Evolutionary conservation across 208 protist species (phyloP).

Genomic region (Leishmania gerbilli): DNA sequence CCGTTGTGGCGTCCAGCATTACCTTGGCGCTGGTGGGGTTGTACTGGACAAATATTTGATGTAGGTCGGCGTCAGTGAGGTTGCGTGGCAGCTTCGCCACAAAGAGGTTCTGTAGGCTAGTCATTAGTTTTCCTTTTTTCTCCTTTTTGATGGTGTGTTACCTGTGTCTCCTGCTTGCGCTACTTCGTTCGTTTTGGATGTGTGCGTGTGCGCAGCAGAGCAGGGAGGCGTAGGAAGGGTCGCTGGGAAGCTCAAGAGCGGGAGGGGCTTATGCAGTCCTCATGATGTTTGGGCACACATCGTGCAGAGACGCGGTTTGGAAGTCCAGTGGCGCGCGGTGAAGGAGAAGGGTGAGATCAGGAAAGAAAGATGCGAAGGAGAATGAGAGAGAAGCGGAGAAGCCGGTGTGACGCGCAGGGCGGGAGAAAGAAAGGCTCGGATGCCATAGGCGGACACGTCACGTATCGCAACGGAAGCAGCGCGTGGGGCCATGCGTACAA

Average conservation of each 20-base stretch:
- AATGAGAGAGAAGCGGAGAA: neutral
- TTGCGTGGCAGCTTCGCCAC: constrained; percentile 95
- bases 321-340: too few species aligned
- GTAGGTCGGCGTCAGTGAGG: constrained; percentile 80
- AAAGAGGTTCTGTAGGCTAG: constrained; percentile 96
- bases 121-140: constrained; percentile 35
- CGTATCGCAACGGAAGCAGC: neutral
- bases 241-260: neutral
- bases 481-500: neutral
- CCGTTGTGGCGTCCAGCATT: constrained; percentile 89
- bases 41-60: constrained; percentile 79
- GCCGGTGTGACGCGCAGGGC: neutral
- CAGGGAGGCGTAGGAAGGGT: neutral
- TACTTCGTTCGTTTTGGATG: neutral
- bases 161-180: neutral
- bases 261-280: neutral
- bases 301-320: neutral
- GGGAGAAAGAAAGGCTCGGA: neutral
- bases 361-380: neutral
- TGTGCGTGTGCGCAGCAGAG: neutral
- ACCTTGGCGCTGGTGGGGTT: constrained; percentile 89
- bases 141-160: neutral
- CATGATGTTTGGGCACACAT: neutral
- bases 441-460: neutral
- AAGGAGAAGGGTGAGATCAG: neutral